Evolutionary conservation across 257 asterid genomes (phyloP), one percentile per base, ranked within the genome.

Genomic region (Solanum clarkiae): DNA sequence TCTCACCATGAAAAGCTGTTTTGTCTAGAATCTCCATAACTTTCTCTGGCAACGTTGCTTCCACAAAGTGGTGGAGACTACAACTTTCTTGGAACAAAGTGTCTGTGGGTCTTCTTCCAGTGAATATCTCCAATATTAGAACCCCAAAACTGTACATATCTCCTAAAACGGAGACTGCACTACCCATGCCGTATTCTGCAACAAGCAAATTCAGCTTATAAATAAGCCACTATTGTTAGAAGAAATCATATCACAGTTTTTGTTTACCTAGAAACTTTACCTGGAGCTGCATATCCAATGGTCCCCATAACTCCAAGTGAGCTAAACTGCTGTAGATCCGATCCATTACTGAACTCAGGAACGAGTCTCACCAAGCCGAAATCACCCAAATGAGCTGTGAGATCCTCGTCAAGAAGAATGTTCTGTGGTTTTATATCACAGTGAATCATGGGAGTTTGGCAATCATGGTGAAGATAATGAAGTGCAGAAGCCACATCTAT

Each of bases 281-380:
- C 93, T 87, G 92, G 94, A 84, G 93, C 90, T 66, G 89, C 88
- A 87, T 92, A 92, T 54, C 91, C 93, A 79, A 89, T 87, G 82
- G 93, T 89, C 42, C 92, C 94, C 81, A 85, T 87, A 57, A 92
- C 65, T 68, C 86, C 88, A 81, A 89, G 88, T 56, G 93, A 89
- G 88, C 90, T 89, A 81, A 71, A 89, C 32, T 86, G 84, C 40
- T 85, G 82, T 24, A 62, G 81, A 56, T 69, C 55, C 22, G 70
- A 89, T 51, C 71, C 84, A 77, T 24, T 8, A 36, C 66, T 18
- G 26, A 84, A 54, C 62, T 55, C 74, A 40, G 89, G 44, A 53
- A 89, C 66, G 15, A 92, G 84, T 75, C 87, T 70, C 72, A 92
- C 91, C 81, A 92, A 84, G 17, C 94, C 92, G 51, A 92, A 92